Evolutionary conservation across 352 stramenopile species (phyloP).

Genomic region (Globisporangium apiculatum): DNA sequence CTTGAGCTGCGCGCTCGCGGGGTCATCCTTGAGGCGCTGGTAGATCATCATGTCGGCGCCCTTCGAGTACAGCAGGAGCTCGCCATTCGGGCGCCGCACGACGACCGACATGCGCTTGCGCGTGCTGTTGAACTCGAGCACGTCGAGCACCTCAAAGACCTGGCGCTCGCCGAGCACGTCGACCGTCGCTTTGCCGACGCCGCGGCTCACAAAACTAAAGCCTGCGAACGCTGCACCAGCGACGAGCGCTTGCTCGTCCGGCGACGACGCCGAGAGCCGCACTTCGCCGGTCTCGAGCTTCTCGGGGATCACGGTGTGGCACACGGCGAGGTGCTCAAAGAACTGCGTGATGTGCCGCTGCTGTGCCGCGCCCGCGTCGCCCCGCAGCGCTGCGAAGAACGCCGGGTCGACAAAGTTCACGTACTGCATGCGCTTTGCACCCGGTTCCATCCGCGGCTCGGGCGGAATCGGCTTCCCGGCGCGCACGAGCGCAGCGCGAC

Average conservation of each 20-base stretch:
- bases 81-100: conserved; percentile 40
- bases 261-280: conserved; percentile 66
- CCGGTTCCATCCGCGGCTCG: conserved; percentile 55
- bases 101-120: conserved; percentile 98
- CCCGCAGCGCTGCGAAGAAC: conserved; percentile 59
- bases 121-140: conserved; percentile 86
- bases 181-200: conserved; percentile 40
- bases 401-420: conserved; percentile 74
- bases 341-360: conserved; percentile 61
- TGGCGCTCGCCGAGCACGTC: conserved; percentile 38
- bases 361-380: conserved; percentile 29
- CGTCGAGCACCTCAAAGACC: conserved; percentile 66
- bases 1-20: conserved; percentile 41
- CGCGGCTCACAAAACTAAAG: conserved; percentile 61
- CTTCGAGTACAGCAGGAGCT: conserved; percentile 75
- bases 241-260: conserved; percentile 83
- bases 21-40: conserved; percentile 50
- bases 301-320: conserved; percentile 77
- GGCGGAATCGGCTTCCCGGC: conserved; percentile 53
- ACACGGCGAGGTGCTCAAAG: conserved; percentile 82
- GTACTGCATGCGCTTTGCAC: conserved; percentile 49
- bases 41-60: conserved; percentile 94
- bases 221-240: conserved; percentile 59
- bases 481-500: conserved; percentile 45
- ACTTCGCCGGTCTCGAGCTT: conserved; percentile 57